phyloP scores from a whole-genome alignment of 768 basidiomycete genomes.

The Mycena crocata region DNA sequence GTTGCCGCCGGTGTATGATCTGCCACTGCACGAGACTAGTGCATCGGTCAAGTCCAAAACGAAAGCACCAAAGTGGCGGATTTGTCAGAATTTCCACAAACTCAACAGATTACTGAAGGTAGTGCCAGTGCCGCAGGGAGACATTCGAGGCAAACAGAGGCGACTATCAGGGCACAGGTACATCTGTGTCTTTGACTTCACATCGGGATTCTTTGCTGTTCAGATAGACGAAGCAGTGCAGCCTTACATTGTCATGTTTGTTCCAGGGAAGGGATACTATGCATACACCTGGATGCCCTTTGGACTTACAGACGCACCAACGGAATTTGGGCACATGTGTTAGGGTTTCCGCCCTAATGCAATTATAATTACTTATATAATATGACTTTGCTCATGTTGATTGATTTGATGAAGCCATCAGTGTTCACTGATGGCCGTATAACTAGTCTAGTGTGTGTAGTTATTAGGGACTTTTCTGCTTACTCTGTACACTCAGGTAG shows the following conservation, averaged over 20 bases:
- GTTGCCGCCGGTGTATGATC: too few relatives aligned
- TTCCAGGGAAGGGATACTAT: conserved; percentile 48
- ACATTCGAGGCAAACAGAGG: conserved; percentile 53
- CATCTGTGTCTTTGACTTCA: conserved; percentile 49
- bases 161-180: conserved; percentile 48
- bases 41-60: too few relatives aligned
- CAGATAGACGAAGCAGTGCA: conserved; percentile 27
- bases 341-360: too few relatives aligned
- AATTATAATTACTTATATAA: too few relatives aligned
- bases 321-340: conserved; percentile 45
- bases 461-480: too few relatives aligned
- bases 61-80: conserved; percentile 48
- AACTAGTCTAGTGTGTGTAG: too few relatives aligned
- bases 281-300: conserved; percentile 46
- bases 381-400: too few relatives aligned
- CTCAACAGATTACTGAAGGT: conserved; percentile 46
- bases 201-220: conserved; percentile 48
- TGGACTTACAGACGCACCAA: conserved; percentile 50
- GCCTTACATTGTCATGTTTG: too few relatives aligned
- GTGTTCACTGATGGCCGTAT: too few relatives aligned
- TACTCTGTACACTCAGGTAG: too few relatives aligned
- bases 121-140: conserved; percentile 47
- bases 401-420: too few relatives aligned
- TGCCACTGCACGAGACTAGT: too few relatives aligned
- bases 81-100: conserved; percentile 52